Base-by-base conservation (phyloP, 2,329 filamentous ascomycete genomes). In the Apiospora koreana region DNA sequence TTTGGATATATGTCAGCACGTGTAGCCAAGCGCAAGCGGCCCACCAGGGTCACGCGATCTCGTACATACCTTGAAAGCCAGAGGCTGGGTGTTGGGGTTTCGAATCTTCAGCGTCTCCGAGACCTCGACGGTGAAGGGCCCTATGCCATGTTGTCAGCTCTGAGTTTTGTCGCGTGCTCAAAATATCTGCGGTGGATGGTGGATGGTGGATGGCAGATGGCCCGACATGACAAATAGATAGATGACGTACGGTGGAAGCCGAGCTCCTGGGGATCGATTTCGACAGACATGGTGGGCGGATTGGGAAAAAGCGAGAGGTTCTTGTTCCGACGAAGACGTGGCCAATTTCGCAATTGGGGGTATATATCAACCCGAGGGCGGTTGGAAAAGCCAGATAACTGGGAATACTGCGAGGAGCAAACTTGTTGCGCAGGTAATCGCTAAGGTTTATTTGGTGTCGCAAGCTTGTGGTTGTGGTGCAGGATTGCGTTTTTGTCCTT, bases 241-340 rank as follows among this genome's bases (percentile, higher is more conserved):
- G 67, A 76, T 71, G 72, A 87, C 92, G 79, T 87, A 98, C 96
- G 93, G 84, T 91, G 92, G 86, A 99, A 99, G 85, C 91, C 93
- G 80, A 99, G 91, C 88, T 98, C 96, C 76, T 89, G 83, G 72
- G 95, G 96, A 78, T 96, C 92, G 80, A 99, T 93, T 78, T 97
- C 93, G 85, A 99, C 92, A 77, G 95, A 97, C 96, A 98, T 98
- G 84, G 31, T 50, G 54, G 62, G 62, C 54, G 35, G 50, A 3
- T 62, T 62, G 54, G 54, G 7, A 62, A 28, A 28, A 62, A 38
- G 54, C 54, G 21, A 38, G 31, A 35, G 28, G 18, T 38, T 21
- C 16, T 62, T 31, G 54, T 38, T 38, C 18, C 21, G 21, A n/a
- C 31, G 54, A 21, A 38, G 18, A 62, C 31, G 21, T 62, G 31